These are phyloP conservation scores for Rhododendron vialii DNA, from an alignment of 148 eudicot genomes.

Conservation along the genomic window DNA sequence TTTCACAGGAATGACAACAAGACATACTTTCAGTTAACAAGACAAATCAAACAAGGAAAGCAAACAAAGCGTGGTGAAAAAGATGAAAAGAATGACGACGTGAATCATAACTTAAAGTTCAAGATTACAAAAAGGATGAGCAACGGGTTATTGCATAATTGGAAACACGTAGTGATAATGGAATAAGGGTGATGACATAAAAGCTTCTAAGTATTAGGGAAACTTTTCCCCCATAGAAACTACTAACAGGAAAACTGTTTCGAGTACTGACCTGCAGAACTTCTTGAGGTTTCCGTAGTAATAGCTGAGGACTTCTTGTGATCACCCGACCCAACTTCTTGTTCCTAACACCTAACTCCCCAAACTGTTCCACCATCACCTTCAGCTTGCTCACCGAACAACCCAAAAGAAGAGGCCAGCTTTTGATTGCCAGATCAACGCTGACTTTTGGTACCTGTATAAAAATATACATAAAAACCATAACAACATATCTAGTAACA, in stretches of 20 bases:
- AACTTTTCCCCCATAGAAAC: background rate
- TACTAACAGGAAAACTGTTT: background rate
- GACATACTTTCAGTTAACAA: background rate
- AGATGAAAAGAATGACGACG: background rate
- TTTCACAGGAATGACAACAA: background rate
- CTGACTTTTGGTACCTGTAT: slow-evolving; percentile 58
- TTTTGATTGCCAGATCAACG: slow-evolving; percentile 46
- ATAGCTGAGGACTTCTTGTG: slow-evolving; percentile 73
- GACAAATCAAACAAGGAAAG: background rate
- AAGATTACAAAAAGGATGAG: background rate
- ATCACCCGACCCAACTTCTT: slow-evolving; percentile 59
- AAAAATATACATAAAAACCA: background rate
- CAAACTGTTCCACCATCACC: slow-evolving; percentile 53
- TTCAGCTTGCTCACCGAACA: slow-evolving; percentile 52
- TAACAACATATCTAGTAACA: background rate
- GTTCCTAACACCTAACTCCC: slow-evolving; percentile 40
- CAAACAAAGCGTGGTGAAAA: background rate
- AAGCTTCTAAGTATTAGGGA: background rate
- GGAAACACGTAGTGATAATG: background rate
- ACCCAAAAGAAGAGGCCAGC: slow-evolving; percentile 76
- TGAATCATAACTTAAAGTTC: background rate
- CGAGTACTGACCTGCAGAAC: slow-evolving; percentile 45
- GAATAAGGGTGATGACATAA: background rate
- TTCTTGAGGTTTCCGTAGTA: slow-evolving; percentile 57
- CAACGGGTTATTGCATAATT: background rate